Conservation (phyloP, 805 yeast genomes). For the Teunomyces pallodes region DNA sequence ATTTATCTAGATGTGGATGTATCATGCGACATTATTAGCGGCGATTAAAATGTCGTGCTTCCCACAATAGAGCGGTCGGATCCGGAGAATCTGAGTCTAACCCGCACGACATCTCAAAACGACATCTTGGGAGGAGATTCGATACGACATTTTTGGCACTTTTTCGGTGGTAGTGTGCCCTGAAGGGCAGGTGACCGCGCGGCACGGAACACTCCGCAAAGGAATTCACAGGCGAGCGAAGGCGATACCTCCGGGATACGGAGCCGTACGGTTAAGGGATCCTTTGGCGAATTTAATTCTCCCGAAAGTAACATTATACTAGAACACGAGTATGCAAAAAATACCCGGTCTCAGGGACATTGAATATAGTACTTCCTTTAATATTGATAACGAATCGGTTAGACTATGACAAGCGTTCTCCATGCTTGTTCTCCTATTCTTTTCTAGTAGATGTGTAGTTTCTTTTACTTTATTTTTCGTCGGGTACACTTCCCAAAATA, state of each 20-base stretch:
- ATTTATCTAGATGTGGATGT: not conserved
- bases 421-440: not conserved
- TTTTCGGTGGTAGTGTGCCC: not conserved
- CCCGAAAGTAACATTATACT: not conserved
- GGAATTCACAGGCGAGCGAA: not conserved
- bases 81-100: too few species aligned
- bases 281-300: not conserved
- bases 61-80: not conserved
- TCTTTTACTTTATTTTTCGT: not conserved
- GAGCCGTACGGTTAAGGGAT: not conserved
- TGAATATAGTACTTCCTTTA: too few species aligned
- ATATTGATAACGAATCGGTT: too few species aligned
- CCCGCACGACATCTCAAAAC: too few species aligned
- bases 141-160: not conserved
- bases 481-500: not conserved
- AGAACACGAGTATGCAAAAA: not conserved
- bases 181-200: not conserved
- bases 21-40: not conserved
- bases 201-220: not conserved
- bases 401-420: too few species aligned
- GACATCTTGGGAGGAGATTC: too few species aligned
- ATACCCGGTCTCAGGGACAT: too few species aligned
- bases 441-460: not conserved
- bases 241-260: not conserved
- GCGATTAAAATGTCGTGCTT: not conserved